These are phyloP conservation scores for Raddia distichophylla DNA, from an alignment of 176 grass and related monocot species.

Conservation along the genomic window DNA sequence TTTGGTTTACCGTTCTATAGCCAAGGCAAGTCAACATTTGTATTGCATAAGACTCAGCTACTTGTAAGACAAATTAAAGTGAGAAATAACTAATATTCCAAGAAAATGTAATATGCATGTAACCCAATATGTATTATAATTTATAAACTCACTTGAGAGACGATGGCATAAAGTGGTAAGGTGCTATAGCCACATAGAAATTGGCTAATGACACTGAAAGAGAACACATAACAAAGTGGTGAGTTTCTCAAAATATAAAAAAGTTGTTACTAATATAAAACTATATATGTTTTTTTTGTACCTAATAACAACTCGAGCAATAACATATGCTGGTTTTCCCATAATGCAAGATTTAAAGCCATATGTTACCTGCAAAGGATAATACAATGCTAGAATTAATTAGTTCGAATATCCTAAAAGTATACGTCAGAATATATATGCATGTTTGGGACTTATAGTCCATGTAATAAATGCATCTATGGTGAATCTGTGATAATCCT, in stretches of 20 bases:
- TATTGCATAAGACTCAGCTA: background rate
- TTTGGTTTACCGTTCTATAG: background rate
- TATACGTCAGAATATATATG: background rate
- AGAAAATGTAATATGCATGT: background rate
- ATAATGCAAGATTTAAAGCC: slow-evolving; percentile 69
- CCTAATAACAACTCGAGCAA: slow-evolving; percentile 57
- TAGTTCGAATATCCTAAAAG: background rate
- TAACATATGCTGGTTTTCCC: slow-evolving; percentile 44
- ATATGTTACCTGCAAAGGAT: slow-evolving; percentile 46
- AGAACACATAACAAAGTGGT: background rate
- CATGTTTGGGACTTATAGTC: background rate
- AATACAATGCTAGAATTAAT: background rate
- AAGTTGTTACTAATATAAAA: background rate
- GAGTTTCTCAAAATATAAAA: background rate
- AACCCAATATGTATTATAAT: background rate
- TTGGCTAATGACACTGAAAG: slow-evolving; percentile 61
- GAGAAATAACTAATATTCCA: background rate
- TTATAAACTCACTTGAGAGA: slow-evolving; percentile 71
- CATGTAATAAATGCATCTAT: background rate
- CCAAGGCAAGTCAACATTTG: background rate
- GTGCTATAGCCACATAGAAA: slow-evolving; percentile 73
- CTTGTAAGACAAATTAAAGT: background rate
- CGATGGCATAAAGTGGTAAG: slow-evolving; percentile 78
- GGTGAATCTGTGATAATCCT: background rate
- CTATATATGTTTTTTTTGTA: background rate